Evolutionary conservation across 208 protist species (phyloP).

Genomic region (Porcisia deanei): DNA sequence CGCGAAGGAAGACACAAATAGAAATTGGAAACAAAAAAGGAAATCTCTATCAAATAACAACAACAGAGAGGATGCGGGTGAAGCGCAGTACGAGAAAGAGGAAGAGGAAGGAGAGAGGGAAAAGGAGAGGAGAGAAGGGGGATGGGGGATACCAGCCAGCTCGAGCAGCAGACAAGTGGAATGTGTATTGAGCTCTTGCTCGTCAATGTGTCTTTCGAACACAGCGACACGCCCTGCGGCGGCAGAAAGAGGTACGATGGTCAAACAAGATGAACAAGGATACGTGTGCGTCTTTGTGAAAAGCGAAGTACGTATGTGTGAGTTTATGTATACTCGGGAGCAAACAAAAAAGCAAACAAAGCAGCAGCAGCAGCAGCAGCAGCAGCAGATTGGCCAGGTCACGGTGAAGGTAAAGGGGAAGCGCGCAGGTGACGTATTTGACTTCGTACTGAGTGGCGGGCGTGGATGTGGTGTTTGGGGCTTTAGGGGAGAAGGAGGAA

Average conservation of each 20-base stretch:
- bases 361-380: neutral
- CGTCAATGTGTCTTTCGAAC: neutral
- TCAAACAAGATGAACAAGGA: neutral
- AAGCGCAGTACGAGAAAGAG: neutral
- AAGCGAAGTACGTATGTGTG: neutral
- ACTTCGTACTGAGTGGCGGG: neutral
- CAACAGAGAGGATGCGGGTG: neutral
- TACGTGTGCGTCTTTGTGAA: slow-evolving; percentile 1
- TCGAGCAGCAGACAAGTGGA: neutral
- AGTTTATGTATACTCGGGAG: neutral
- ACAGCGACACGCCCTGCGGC: neutral
- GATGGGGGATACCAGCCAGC: neutral
- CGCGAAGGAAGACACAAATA: neutral
- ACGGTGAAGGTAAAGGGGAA: neutral
- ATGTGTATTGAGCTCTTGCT: neutral
- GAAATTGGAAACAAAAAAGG: neutral
- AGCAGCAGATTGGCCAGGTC: slow-evolving; percentile 1
- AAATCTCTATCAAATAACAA: neutral
- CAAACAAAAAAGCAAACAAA: neutral
- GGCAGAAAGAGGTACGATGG: neutral
- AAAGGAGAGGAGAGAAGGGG: neutral
- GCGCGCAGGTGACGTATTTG: neutral
- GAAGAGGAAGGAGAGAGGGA: neutral
- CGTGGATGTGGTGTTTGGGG: neutral
- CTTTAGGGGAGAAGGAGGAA: neutral